A percentile compares a stretch with the other conserved stretches of the same genome.
These are phyloP conservation scores for Pseudogymnoascus sp. DNA, from an alignment of 2,329 filamentous ascomycete species.

Conservation along the genomic window DNA sequence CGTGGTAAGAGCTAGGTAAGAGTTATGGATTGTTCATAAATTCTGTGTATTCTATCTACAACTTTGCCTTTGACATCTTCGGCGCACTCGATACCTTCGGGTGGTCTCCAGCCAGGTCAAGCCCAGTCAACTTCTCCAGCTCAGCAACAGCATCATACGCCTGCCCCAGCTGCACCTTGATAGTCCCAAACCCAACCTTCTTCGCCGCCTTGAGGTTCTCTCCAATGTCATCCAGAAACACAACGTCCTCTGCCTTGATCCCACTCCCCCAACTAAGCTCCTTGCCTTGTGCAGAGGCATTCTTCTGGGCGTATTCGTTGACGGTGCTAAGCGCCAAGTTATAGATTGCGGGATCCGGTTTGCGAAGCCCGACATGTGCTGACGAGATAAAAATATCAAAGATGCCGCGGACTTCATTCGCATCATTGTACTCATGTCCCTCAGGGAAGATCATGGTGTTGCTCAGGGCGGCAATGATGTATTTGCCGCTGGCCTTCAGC, in stretches of 20 bases:
- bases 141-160: slow-evolving; percentile 75
- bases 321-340: slow-evolving; percentile 61
- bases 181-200: slow-evolving; percentile 66
- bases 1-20: background rate
- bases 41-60: background rate
- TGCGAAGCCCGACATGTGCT: slow-evolving; percentile 79
- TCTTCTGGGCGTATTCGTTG: slow-evolving; percentile 52
- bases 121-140: slow-evolving; percentile 66
- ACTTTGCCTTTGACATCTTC: slow-evolving; percentile 3
- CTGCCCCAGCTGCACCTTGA: slow-evolving; percentile 76
- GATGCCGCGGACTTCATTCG: slow-evolving; percentile 52
- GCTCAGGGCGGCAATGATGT: slow-evolving; percentile 73
- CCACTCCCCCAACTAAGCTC: slow-evolving; percentile 41
- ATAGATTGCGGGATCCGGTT: slow-evolving; percentile 81
- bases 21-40: background rate
- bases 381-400: slow-evolving; percentile 88
- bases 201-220: slow-evolving; percentile 80
- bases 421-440: slow-evolving; percentile 56
- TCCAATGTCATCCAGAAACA: slow-evolving; percentile 86
- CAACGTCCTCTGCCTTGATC: slow-evolving; percentile 58
- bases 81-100: slow-evolving; percentile 3
- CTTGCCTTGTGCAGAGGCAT: slow-evolving; percentile 37
- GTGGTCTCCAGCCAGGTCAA: slow-evolving; percentile 41
- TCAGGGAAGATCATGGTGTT: slow-evolving; percentile 86
- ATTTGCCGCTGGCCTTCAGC: slow-evolving; percentile 56